These are phyloP conservation scores for Lophiostoma macrostomum DNA, from an alignment of 495 filamentous ascomycete genomes.

Conservation along the genomic window DNA sequence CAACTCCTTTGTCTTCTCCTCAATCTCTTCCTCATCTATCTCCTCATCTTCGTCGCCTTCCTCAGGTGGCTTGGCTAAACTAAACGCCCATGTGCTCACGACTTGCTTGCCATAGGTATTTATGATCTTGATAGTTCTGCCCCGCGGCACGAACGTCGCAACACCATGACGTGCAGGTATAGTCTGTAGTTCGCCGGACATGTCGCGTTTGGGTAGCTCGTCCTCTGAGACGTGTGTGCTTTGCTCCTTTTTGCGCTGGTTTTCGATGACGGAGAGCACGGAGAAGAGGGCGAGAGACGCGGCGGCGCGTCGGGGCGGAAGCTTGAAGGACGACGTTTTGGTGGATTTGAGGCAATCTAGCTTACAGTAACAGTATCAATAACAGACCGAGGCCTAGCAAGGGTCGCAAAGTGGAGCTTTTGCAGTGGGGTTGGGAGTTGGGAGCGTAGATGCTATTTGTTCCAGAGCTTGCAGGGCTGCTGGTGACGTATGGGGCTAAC, in stretches of 20 bases:
- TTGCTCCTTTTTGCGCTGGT: slow-evolving; percentile 18
- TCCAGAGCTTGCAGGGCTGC: neutral
- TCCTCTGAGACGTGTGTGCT: neutral
- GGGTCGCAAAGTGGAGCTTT: too few species aligned
- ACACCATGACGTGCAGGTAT: slow-evolving; percentile 49
- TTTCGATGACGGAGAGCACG: slow-evolving; percentile 21
- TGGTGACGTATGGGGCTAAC: slow-evolving; percentile 21
- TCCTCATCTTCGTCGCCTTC: slow-evolving; percentile 23
- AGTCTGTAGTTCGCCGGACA: slow-evolving; percentile 38
- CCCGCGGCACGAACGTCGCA: slow-evolving; percentile 43
- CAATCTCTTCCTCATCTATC: slow-evolving; percentile 9
- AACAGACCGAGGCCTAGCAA: too few species aligned
- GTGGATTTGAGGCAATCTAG: neutral
- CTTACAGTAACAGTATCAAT: too few species aligned
- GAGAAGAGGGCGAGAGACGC: slow-evolving; percentile 25
- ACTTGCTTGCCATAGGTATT: slow-evolving; percentile 55
- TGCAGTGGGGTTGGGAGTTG: too few species aligned
- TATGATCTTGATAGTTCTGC: slow-evolving; percentile 50
- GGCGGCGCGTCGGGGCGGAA: slow-evolving; percentile 18
- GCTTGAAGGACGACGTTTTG: slow-evolving; percentile 24
- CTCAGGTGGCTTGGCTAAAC: slow-evolving; percentile 36
- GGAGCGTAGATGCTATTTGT: slow-evolving; percentile 12
- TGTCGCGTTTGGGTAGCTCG: slow-evolving; percentile 12
- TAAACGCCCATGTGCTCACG: slow-evolving; percentile 53
- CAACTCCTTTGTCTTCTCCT: slow-evolving; percentile 18